Evolutionary conservation across 495 filamentous ascomycete genomes (phyloP), one percentile per base, ranked within the genome.

Genomic region (Trichoderma gamsii): DNA sequence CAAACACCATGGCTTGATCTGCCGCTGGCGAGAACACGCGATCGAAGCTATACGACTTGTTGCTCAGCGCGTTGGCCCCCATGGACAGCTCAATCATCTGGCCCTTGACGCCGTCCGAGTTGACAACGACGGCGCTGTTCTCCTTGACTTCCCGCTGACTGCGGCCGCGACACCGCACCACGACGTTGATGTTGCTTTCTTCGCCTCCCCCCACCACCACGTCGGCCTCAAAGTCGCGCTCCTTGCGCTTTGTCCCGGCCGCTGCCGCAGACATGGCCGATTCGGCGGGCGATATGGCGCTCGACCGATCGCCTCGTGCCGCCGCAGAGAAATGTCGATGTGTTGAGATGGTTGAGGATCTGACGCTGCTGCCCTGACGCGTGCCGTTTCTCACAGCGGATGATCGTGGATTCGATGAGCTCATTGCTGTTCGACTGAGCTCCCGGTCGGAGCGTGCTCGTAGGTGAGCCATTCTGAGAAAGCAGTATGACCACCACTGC

Each of bases 21-120:
- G 96, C 94, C 2, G 95, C 95, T 9, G 92, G 91, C 0, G 95
- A 96, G 75, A 98, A 99, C 63, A 97, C 96, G 70, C 92, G 93
- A 77, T 99, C 95, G 73, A 99, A 99, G 68, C 90, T 88, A 75
- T 98, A 99, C 1, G 92, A 90, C 79, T 99, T 99, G 76, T 98
- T 97, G 76, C 91, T 96, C 52, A 97, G 77, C 43, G 93, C 89
- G 76, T 87, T 95, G 15, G 92, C 89, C 27, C 93, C 95, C 92
- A 99, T 96, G 3, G 91, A 93, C 44, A 99, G 78, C 67, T 94
- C 88, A 35, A 99, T 87, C 43, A 81, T 83, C 71, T 90, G 92
- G 7, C 93, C 93, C 71, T 90, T 92, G 29, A 92, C 86, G 2
- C 91, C 93, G 69, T 96, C 91, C 4, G 93, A 96, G 11, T 85